These are phyloP conservation scores for Sanghuangporus sanghuang DNA, from an alignment of 1,284 basidiomycete genomes.

Conservation along the genomic window DNA sequence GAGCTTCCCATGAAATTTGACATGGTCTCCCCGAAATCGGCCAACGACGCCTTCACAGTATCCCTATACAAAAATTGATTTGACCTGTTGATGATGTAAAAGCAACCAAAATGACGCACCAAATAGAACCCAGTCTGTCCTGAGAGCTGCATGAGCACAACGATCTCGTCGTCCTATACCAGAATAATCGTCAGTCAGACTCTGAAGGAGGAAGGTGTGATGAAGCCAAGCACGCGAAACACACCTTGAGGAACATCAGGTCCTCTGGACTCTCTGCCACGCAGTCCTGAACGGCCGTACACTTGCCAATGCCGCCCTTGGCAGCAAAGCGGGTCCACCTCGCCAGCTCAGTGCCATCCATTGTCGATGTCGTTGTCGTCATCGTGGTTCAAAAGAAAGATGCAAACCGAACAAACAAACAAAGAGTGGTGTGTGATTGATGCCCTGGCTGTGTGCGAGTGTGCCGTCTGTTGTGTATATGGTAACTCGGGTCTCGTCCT, in stretches of 20 bases:
- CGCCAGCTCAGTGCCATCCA: constrained; percentile 69
- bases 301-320: constrained; percentile 77
- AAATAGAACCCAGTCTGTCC: constrained; percentile 52
- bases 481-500: not conserved
- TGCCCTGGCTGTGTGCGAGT: not conserved
- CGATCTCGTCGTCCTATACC: constrained; percentile 71
- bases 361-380: constrained; percentile 23
- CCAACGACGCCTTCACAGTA: constrained; percentile 92
- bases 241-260: constrained; percentile 83
- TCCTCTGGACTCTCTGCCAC: constrained; percentile 74
- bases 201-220: too few relatives aligned
- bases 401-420: not conserved
- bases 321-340: constrained; percentile 77
- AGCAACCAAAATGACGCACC: constrained; percentile 36
- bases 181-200: not conserved
- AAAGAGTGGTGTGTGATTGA: not conserved
- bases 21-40: constrained; percentile 63
- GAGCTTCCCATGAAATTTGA: constrained; percentile 70
- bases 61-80: constrained; percentile 39
- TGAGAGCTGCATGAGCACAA: constrained; percentile 71
- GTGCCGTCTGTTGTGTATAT: too few relatives aligned
- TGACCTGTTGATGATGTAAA: not conserved
- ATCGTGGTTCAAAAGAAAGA: not conserved
- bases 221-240: constrained; percentile 20
- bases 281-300: constrained; percentile 69